These are phyloP conservation scores for Phoenix roebelenii DNA, from an alignment of 176 grass and related monocot genomes.

Conservation along the genomic window DNA sequence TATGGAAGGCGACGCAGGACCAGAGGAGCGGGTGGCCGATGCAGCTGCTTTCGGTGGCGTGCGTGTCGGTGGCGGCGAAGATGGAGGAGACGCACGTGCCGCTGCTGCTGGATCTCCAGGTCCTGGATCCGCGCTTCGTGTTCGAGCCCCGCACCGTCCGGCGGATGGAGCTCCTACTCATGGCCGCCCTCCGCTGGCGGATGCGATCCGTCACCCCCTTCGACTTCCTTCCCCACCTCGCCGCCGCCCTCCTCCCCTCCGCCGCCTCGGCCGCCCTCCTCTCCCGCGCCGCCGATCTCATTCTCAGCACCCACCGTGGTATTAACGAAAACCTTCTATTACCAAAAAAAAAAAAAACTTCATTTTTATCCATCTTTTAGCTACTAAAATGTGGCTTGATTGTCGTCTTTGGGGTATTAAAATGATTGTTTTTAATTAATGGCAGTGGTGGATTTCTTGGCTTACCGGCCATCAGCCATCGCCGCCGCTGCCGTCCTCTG, in stretches of 20 bases:
- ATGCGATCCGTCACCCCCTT: slow-evolving; percentile 37
- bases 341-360: no score
- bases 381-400: no score
- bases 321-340: not conserved
- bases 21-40: slow-evolving; percentile 28
- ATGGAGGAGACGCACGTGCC: slow-evolving; percentile 44
- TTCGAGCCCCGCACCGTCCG: slow-evolving; percentile 37
- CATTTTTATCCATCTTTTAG: no score
- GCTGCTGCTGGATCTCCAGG: slow-evolving; percentile 27
- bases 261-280: not conserved
- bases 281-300: slow-evolving; percentile 7
- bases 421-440: no score
- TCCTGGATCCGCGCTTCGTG: slow-evolving; percentile 21
- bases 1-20: not conserved
- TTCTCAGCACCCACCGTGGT: slow-evolving; percentile 25
- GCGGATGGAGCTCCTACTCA: slow-evolving; percentile 47
- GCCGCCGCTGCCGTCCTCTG: slow-evolving; percentile 27
- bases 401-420: no score
- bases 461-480: slow-evolving; percentile 30
- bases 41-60: slow-evolving; percentile 42
- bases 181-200: slow-evolving; percentile 28
- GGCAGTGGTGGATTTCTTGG: slow-evolving; percentile 37
- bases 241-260: not conserved
- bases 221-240: slow-evolving; percentile 33
- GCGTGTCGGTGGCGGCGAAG: slow-evolving; percentile 42